Evolutionary conservation across 768 basidiomycete genomes (phyloP).

Genomic region (Hypholoma sublateritium): DNA sequence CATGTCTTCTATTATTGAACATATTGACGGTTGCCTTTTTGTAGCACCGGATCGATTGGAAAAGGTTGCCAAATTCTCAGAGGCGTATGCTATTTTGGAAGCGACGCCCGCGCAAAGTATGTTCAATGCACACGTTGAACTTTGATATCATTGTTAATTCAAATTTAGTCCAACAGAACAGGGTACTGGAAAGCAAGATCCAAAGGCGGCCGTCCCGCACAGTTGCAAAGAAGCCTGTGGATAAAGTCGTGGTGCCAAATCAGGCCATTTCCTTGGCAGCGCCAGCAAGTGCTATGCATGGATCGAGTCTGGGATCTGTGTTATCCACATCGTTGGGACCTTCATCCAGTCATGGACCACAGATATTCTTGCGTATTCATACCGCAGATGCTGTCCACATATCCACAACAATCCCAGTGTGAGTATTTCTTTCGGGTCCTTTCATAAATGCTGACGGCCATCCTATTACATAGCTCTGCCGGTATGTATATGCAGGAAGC

Average conservation of each 20-base stretch:
- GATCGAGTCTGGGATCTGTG: constrained; percentile 43
- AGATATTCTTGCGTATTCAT: constrained; percentile 80
- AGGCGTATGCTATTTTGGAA: constrained; percentile 86
- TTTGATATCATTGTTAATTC: background rate
- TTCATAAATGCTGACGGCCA: background rate
- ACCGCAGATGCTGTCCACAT: constrained; percentile 82
- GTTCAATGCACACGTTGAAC: constrained; percentile 15
- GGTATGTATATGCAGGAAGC: constrained; percentile 99
- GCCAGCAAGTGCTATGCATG: constrained; percentile 47
- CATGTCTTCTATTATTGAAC: background rate
- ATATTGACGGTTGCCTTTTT: constrained; percentile 8
- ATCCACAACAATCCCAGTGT: constrained; percentile 91
- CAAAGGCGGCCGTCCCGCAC: constrained; percentile 76
- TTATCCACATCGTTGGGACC: constrained; percentile 71
- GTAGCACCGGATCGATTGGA: constrained; percentile 88
- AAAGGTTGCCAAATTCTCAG: constrained; percentile 85
- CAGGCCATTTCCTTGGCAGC: constrained; percentile 34
- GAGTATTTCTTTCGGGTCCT: constrained; percentile 29
- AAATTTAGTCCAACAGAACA: constrained; percentile 66
- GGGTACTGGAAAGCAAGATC: constrained; percentile 75
- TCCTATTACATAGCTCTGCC: constrained; percentile 52
- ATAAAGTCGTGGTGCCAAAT: constrained; percentile 45
- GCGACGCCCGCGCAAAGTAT: constrained; percentile 70
- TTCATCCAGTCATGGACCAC: constrained; percentile 72
- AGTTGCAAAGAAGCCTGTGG: constrained; percentile 60